Evolutionary conservation across 2,329 filamentous ascomycete genomes (phyloP), one percentile per base, ranked within the genome.

Genomic region (Hypomyces perniciosus): DNA sequence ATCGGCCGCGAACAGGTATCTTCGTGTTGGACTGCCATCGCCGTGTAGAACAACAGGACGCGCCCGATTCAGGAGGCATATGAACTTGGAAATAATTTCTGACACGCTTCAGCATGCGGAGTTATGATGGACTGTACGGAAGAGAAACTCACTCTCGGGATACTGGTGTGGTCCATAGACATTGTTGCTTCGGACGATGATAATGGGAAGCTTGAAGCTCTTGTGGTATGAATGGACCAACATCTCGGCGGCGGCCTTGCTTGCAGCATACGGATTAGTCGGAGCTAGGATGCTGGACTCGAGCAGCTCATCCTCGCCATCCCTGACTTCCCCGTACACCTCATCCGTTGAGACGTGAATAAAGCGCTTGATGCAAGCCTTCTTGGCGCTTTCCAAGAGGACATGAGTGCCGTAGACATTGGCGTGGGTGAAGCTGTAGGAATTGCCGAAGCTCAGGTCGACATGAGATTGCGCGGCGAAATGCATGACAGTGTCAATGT

Each of bases 381-480:
- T 85, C 65, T 86, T 85, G 45, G 86, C 84, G 61, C 84, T 84
- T 68, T 93, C 88, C 7, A 92, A 73, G 52, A 92, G 76, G 35
- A 90, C 85, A 65, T 92, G 87, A n/a, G 88, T 92, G 41, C 88
- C 88, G 57, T 88, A 85, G 10, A 91, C 88, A 59, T 92, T 93
- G 51, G 84, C 90, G 59, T 84, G 83, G 0, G 86, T 91, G 68
- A 92, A 92, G 48, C 82, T 79, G 65, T 89, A 89, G 8, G 86
- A 89, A 69, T 92, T 90, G 46, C 85, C 85, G 61, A 93, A 93
- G 63, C 85, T 89, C 60, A 90, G 69, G 61, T 92, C 87, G 46
- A 93, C 88, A 63, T 92, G 88, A 6, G 86, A 89, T 69, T 90
- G 85, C n/a, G 88, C 88, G 3, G 88, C 88, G 61, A 93, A 90